Evolutionary conservation across 495 filamentous ascomycete genomes (phyloP), one percentile per base, ranked within the genome.

Genomic region (Penicillium herquei): DNA sequence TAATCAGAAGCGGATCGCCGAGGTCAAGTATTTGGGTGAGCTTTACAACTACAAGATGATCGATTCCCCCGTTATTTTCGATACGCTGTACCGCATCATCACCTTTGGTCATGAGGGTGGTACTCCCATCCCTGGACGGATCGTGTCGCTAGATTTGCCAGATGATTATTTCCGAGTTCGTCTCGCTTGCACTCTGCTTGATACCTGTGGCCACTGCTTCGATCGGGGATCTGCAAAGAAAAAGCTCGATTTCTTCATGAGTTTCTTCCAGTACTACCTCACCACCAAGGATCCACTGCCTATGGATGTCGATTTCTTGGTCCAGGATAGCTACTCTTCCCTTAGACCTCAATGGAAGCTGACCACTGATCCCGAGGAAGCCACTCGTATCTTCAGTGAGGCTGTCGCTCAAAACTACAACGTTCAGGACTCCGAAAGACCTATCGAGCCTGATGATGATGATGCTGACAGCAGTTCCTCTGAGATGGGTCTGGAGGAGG

Each of bases 41-140:
- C 82, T 99, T 37, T 99, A 99, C 77, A 96, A 96, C 61, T 99
- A 98, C 72, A 87, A 94, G 52, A 91, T 97, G 86, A 83, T 99
- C 47, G 94, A 99, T 66, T 94, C 95, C 17, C 89, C 90, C 0
- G 88, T 98, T 11, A 89, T 99, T 34, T 98, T 99, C 61, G 93
- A 99, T 63, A 89, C 88, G 1, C 79, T 99, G 70, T 99, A 96
- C 70, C 89, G 89, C 60, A 91, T 99, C 57, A 81, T 96, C 64
- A 93, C 89, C 1, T 96, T 94, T 63, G 94, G 92, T 13, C 89
- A 98, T 67, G 81, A 84, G 78, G 86, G 85, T 32, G 94, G 94
- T 4, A 89, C 87, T 17, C 92, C 95, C 0, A 78, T 88, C 17
- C 87, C 89, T 35, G 91, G 90, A 41, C 84, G 81, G 12, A 70